phyloP scores from a whole-genome alignment of 2,329 filamentous ascomycete species.

The Basipetospora sp. region DNA sequence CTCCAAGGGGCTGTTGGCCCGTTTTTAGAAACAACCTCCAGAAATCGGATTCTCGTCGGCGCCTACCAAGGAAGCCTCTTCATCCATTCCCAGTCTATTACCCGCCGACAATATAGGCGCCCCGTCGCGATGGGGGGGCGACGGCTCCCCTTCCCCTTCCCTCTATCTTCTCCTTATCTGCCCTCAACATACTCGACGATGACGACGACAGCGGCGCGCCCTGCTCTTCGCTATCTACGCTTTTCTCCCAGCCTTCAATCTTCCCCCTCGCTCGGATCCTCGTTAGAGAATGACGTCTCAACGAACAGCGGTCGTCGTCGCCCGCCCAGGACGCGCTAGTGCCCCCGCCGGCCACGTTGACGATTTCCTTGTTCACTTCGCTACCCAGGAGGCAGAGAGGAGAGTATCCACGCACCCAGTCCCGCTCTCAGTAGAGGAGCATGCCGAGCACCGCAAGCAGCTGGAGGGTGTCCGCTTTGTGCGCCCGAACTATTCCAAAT shows the following conservation, averaged over 20 bases:
- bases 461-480: conserved; percentile 11
- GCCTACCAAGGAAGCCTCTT: neutral
- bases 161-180: neutral
- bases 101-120: neutral
- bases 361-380: conserved; percentile 1
- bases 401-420: neutral
- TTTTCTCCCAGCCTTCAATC: neutral
- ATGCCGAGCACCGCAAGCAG: conserved; percentile 10
- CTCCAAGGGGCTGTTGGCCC: neutral
- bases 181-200: neutral
- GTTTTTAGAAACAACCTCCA: neutral
- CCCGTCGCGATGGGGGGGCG: neutral
- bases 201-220: neutral
- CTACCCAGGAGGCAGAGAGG: neutral
- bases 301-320: neutral
- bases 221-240: neutral
- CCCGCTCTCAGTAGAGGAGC: conserved; percentile 11
- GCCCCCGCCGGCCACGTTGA: neutral
- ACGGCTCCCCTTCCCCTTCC: neutral
- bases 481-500: conserved; percentile 10
- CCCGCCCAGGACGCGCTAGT: neutral
- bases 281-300: neutral
- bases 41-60: neutral
- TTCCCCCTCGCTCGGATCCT: neutral
- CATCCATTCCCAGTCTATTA: neutral